Percentiles rank a stretch among this genome's conserved stretches.
These are phyloP conservation scores for Musa balbisiana DNA, from an alignment of 202 grass and related monocot species.

Conservation along the genomic window DNA sequence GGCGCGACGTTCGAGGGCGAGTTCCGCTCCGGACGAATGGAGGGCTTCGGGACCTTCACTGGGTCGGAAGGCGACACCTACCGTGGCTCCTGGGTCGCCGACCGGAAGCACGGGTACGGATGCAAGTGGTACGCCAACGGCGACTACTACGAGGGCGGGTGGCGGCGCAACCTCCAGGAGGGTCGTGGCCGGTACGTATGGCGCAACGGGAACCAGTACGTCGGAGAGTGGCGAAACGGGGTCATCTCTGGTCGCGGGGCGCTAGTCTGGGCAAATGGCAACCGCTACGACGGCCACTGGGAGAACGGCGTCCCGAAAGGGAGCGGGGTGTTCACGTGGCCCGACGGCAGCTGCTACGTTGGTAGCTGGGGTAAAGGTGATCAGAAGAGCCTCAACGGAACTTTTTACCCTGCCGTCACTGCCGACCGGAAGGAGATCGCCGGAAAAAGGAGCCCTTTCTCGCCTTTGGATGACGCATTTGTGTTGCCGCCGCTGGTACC, in stretches of 20 bases:
- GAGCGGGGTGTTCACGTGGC: slow-evolving; percentile 73
- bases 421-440: background rate
- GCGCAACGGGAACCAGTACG: slow-evolving; percentile 57
- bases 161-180: no score
- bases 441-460: background rate
- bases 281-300: no score
- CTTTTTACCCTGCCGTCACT: background rate
- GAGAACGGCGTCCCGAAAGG: no score
- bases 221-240: slow-evolving; percentile 78
- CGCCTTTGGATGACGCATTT: background rate
- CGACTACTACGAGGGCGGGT: no score
- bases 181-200: no score
- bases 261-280: no score
- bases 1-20: slow-evolving; percentile 84
- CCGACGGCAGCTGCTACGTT: slow-evolving; percentile 24
- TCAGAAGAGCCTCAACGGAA: slow-evolving; percentile 1
- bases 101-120: slow-evolving; percentile 61
- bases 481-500: slow-evolving; percentile 32
- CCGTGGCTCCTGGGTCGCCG: slow-evolving; percentile 63
- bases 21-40: slow-evolving; percentile 30
- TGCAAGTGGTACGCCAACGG: slow-evolving; percentile 66
- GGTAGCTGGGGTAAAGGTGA: background rate
- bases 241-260: slow-evolving; percentile 73
- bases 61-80: slow-evolving; percentile 72
- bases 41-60: slow-evolving; percentile 28